A percentile compares a stretch with the other conserved stretches of the same genome.
Evolutionary conservation across 805 yeast species (phyloP).

Genomic region (Nakazawaea populi): DNA sequence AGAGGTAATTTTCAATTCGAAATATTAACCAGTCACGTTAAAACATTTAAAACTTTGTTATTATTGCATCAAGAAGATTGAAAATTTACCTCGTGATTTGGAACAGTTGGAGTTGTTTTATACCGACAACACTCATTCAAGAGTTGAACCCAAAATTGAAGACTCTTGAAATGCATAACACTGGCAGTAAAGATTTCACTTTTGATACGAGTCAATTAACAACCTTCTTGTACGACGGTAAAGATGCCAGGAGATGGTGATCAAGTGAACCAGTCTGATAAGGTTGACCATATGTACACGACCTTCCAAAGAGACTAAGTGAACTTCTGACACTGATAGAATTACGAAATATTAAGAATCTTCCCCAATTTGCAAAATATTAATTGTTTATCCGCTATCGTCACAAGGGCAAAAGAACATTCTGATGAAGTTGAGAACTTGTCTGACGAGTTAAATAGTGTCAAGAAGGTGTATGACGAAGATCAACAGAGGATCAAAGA

Average conservation of each 20-base stretch:
- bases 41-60: too few relatives aligned
- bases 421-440: conserved; percentile 39
- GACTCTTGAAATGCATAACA: not conserved
- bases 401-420: conserved; percentile 44
- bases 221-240: too few relatives aligned
- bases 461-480: conserved; percentile 49
- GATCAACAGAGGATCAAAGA: conserved; percentile 57
- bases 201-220: not conserved
- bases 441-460: conserved; percentile 48
- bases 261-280: too few relatives aligned
- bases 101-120: not conserved
- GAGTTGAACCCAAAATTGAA: not conserved
- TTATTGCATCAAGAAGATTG: not conserved
- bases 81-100: not conserved
- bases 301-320: too few relatives aligned
- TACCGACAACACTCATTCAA: not conserved
- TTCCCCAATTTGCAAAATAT: too few relatives aligned
- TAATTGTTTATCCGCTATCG: too few relatives aligned
- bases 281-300: too few relatives aligned
- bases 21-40: not conserved
- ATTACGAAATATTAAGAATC: too few relatives aligned
- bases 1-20: not conserved
- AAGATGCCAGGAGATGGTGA: too few relatives aligned
- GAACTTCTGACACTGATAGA: too few relatives aligned
- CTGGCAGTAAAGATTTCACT: not conserved